Base-by-base conservation (phyloP, 305 asterid genomes). In the Euphrasia arctica region DNA sequence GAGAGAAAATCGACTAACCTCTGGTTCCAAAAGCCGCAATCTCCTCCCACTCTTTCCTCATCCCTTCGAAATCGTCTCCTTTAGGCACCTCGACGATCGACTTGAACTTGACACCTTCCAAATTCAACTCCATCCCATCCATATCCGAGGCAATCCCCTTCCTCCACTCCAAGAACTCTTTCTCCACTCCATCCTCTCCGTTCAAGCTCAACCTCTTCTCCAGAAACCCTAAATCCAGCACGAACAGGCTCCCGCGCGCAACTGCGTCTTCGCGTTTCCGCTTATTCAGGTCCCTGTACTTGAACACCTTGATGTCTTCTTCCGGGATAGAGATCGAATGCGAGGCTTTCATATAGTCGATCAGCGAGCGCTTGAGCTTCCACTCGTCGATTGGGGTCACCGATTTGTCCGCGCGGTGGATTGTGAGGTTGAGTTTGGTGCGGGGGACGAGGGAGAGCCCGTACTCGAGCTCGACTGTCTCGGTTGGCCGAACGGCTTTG, bases 31-130 rank as follows among this genome's bases (percentile, higher is more conserved):
- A 90, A 1, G 95, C 97, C 13, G 80, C 80, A 31, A 66, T 64
- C 67, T 90, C 97, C 77, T 93, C 96, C 99, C 97, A 93, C 32
- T 84, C 85, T 71, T 87, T 90, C 82, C 66, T 85, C 90, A 87
- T 78, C 66, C 77, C 86, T 58, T 76, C 85, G 67, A 84, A 82
- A 80, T 87, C 88, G 67, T 93, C 97, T n/a, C 81, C 80, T 39
- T 63, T 32, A 5, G 94, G 86, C 72, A 84, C 62, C 68, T 64
- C 88, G 47, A 77, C 89, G 29, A 68, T 77, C 80, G 90, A 70
- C 71, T 69, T 83, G 72, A 92, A 92, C 86, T 70, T 85, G 61
- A 67, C 73, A 0, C 96, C 97, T 68, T 85, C 95, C 83, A 93
- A 78, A 80, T 70, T 90, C 82, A 88, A 56, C 81, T 90, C 97